Base-by-base conservation (phyloP, 768 basidiomycete genomes). In the Calocybe gangraenosa region DNA sequence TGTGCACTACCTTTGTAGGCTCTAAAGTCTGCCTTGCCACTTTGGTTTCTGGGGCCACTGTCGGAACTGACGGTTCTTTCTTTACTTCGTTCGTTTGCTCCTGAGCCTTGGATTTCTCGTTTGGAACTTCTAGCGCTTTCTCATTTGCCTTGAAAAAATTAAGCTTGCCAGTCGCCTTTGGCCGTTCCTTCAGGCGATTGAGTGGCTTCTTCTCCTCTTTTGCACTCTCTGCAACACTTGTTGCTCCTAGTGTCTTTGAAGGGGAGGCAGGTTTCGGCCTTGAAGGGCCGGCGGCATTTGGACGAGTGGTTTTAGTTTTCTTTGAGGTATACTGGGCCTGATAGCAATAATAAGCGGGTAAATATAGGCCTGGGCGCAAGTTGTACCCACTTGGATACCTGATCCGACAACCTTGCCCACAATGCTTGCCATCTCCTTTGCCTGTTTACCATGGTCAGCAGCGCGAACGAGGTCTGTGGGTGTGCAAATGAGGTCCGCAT, bases 331-430 rank as follows among this genome's bases (percentile, higher is more conserved):
- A 44, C 19, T 40, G 47, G 33, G 51, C 17, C 56, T 57, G 20
- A 1, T 13, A 19, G 22, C 3, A n/a, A 22, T 42, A 15, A 42
- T 37, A 39, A 20, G 21, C 22, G 20, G n/a, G 19, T 34, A n/a
- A n/a, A n/a, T 39, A 18, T 13, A 23, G 23, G 17, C 10, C 35
- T 34, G n/a, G 7, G 36, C 15, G 32, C 23, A 19, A 13, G 6
- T 34, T 19, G n/a, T 37, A 47, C 52, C 36, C 17, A 80, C 81
- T 65, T 74, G 68, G 9, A 81, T 73, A 45, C 74, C 60, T 34
- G 62, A 43, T 3, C 68, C 65, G 7, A 73, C 58, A 14, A 82
- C 64, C 52, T 73, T 79, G 0, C 83, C 83, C 7, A 77, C 63
- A 11, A 53, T 60, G 8, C 55, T 37, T 11, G 68, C 67, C 42